Conservation (phyloP, 768 basidiomycete species). For the Kwoniella dejecticola region DNA sequence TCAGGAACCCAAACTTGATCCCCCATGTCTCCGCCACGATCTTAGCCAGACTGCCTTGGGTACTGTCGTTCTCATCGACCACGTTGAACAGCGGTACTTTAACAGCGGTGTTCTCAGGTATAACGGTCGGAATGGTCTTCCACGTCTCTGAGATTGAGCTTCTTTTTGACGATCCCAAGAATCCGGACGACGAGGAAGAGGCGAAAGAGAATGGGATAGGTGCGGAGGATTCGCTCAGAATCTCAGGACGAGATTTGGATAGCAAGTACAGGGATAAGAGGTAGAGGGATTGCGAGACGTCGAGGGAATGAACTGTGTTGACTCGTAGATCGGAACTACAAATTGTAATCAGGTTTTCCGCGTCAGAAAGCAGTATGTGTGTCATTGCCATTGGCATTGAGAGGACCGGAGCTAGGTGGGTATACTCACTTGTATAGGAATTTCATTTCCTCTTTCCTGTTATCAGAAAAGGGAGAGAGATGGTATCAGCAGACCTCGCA, state of each 20-base stretch:
- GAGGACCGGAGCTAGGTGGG: no score
- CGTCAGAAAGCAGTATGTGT: no score
- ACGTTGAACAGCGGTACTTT: conserved; percentile 50
- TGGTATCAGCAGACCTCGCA: neutral
- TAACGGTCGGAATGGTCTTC: conserved; percentile 35
- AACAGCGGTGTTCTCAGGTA: conserved; percentile 37
- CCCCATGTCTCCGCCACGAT: conserved; percentile 46
- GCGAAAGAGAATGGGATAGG: conserved; percentile 27
- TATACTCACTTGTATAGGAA: conserved; percentile 50
- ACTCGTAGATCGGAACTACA: conserved; percentile 49
- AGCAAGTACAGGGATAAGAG: conserved; percentile 36
- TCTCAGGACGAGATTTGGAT: conserved; percentile 18
- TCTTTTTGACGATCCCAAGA: conserved; percentile 27
- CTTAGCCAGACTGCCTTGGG: conserved; percentile 47
- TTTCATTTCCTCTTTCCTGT: conserved; percentile 54
- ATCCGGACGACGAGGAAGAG: conserved; percentile 24
- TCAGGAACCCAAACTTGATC: conserved; percentile 53
- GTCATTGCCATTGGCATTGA: no score
- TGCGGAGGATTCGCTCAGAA: conserved; percentile 22
- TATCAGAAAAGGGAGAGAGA: neutral
- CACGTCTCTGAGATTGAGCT: conserved; percentile 34
- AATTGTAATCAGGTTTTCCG: no score
- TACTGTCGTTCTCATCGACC: conserved; percentile 49
- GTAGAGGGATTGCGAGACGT: conserved; percentile 42
- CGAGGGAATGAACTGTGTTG: conserved; percentile 47